Evolutionary conservation across 164 flowering plant genomes (phyloP), one percentile per base, ranked within the genome.

Genomic region (Berberis thunbergii): DNA sequence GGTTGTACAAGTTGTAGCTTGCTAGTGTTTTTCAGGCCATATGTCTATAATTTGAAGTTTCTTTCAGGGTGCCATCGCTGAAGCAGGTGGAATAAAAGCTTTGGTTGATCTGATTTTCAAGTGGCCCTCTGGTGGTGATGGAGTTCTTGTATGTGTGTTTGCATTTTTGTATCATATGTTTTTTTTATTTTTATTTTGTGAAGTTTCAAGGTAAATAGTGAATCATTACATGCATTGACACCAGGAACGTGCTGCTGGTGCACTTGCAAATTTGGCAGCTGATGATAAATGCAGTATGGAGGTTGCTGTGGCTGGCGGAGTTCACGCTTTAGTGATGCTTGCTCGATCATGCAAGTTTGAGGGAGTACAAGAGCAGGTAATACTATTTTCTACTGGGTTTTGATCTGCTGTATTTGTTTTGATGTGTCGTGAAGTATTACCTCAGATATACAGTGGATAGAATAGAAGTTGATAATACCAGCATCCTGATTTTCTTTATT

Each of bases 221-320:
- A 44, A 4, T 54, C 63, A 55, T 41, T 62, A 41, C 45, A 53
- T 72, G 59, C 55, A 56, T 46, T 63, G 57, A 49, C 58, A 66
- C 49, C 75, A 89, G 96, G 96, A 89, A 73, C 94, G 99, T 67
- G 99, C 97, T 38, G 99, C 97, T 69, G 97, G 99, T 68, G 98
- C 99, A 41, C 79, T 95, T 61, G 98, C 98, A 64, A 95, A 95
- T 77, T 84, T 95, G 79, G 98, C 98, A 39, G 98, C 97, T 55
- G 97, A 95, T 82, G 99, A 89, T 64, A 87, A 83, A 69, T 95
- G 97, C 72, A 95, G 97, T 78, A 86, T 84, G 81, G 97, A 86
- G 72, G 90, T 95, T 66, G 94, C 99, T 41, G 12, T 77, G 46
- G 94, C 84, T 44, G 97, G 99, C 65, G 99, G 99, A 62, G 94